These are phyloP conservation scores for Didymella arachidicola DNA, from an alignment of 2,329 filamentous ascomycete genomes.

Conservation along the genomic window DNA sequence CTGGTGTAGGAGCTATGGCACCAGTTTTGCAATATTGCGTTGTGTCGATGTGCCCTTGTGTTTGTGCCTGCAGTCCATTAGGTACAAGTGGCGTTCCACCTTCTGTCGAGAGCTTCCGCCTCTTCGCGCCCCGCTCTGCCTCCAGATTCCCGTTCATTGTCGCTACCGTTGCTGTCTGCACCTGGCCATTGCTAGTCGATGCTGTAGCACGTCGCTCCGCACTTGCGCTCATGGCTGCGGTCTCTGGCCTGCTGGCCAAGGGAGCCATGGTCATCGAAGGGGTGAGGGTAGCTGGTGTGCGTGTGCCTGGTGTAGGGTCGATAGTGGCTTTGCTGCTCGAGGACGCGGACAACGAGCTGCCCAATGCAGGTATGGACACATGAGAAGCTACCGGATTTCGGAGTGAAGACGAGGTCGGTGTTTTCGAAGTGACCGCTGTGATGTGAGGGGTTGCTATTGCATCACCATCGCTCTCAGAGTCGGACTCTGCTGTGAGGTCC, in stretches of 20 bases:
- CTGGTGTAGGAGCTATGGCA: not conserved
- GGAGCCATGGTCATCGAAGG: not conserved
- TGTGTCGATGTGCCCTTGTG: not conserved
- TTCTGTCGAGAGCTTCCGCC: conserved; percentile 29
- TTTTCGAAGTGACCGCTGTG: not conserved
- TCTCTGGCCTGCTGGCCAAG: not conserved
- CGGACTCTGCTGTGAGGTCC: conserved; percentile 36
- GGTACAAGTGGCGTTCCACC: not conserved
- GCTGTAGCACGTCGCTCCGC: conserved; percentile 2
- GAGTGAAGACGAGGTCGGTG: not conserved
- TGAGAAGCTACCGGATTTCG: not conserved
- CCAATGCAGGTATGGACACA: not conserved
- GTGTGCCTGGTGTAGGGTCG: not conserved
- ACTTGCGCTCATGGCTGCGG: not conserved
- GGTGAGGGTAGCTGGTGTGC: not conserved
- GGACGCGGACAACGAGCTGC: conserved; percentile 3
- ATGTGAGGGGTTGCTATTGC: too few relatives aligned
- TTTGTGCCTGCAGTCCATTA: not conserved
- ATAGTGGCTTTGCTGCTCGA: not conserved
- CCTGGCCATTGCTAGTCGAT: conserved; percentile 5
- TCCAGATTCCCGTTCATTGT: not conserved
- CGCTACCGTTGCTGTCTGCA: not conserved
- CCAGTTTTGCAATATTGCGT: not conserved
- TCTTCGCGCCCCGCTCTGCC: conserved; percentile 28
- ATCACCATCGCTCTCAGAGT: conserved; percentile 20